Evolutionary conservation across 2,329 filamentous ascomycete genomes (phyloP), one percentile per base, ranked within the genome.

Genomic region (Beauveria sp.): DNA sequence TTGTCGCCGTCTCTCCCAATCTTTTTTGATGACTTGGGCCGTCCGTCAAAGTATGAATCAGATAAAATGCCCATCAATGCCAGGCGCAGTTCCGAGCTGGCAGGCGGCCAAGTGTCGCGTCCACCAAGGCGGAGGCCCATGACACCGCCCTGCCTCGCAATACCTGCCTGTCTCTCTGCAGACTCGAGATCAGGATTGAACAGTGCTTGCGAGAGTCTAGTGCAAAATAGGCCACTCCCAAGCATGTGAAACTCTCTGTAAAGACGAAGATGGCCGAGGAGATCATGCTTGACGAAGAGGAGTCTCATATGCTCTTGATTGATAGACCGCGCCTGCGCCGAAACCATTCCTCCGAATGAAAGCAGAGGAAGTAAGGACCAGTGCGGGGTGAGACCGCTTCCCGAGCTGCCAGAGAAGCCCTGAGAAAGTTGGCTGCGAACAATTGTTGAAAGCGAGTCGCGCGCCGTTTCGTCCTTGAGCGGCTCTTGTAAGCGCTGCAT

Each of bases 51-150:
- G 62, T 91, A 91, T 65, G 86, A 90, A 65, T 97, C 93, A 2
- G 83, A 82, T 7, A 98, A 77, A 1, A 98, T 83, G 0, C 91
- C 92, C 82, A 93, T 96, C 20, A 99, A 79, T 0, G 91, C 91
- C 5, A 98, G 80, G 10, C 92, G 86, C n/a, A 99, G 77, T 72
- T 98, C 95, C 0, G 93, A 97, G 72, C 90, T 96, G 26, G 92
- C 92, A 5, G 95, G 95, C 28, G 95, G 95, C 95, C 95, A 98
- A 38, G 82, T 90, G 60, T 90, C 86, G 67, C 91, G 84, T 2
- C 84, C 85, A n/a, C 89, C 89, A 0, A 98, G 79, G 46, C 92
- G 88, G 46, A 98, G 79, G 1, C 95, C 93, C 80, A 96, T 93
- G 16, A 84, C 77, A 62, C 86, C 83, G 54, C 90, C 87, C 51